These are phyloP conservation scores for Elsinoe australis DNA, from an alignment of 2,329 filamentous ascomycete genomes.

Conservation along the genomic window DNA sequence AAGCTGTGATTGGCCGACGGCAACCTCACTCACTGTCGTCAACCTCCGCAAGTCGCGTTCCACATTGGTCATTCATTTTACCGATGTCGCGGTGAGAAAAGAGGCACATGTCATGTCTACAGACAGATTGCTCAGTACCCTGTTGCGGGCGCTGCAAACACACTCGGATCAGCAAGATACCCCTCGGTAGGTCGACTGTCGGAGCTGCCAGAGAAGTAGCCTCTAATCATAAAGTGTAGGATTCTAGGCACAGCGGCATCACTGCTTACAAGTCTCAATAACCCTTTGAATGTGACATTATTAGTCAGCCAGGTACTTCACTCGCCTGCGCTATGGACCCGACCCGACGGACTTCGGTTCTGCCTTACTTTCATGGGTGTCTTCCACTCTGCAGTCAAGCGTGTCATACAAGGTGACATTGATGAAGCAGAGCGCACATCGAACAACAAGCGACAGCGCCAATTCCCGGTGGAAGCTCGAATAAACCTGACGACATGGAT, in stretches of 20 bases:
- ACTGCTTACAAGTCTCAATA: slow-evolving; percentile 61
- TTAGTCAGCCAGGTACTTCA: slow-evolving; percentile 65
- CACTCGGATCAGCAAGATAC: slow-evolving; percentile 53
- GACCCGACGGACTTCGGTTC: slow-evolving; percentile 53
- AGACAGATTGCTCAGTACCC: slow-evolving; percentile 58
- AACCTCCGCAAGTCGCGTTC: neutral
- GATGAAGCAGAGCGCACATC: slow-evolving; percentile 21
- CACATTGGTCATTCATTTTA: too few species aligned
- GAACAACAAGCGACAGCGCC: slow-evolving; percentile 23
- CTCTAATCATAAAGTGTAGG: slow-evolving; percentile 25
- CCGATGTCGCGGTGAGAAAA: too few species aligned
- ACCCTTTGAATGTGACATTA: slow-evolving; percentile 66
- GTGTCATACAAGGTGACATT: slow-evolving; percentile 44
- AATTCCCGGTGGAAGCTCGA: slow-evolving; percentile 23
- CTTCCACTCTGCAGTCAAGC: slow-evolving; percentile 60
- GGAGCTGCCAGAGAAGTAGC: neutral
- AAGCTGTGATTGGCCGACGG: neutral
- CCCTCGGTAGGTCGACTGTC: slow-evolving; percentile 41
- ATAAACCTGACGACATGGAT: slow-evolving; percentile 48
- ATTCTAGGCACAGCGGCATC: slow-evolving; percentile 59
- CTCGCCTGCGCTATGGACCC: slow-evolving; percentile 62
- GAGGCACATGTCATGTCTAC: slow-evolving; percentile 53
- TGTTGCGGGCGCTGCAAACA: slow-evolving; percentile 56
- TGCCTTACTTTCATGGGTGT: slow-evolving; percentile 62
- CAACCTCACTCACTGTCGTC: neutral